Base-by-base conservation (phyloP, 2,329 filamentous ascomycete species). In the Hypoxylon sp. region DNA sequence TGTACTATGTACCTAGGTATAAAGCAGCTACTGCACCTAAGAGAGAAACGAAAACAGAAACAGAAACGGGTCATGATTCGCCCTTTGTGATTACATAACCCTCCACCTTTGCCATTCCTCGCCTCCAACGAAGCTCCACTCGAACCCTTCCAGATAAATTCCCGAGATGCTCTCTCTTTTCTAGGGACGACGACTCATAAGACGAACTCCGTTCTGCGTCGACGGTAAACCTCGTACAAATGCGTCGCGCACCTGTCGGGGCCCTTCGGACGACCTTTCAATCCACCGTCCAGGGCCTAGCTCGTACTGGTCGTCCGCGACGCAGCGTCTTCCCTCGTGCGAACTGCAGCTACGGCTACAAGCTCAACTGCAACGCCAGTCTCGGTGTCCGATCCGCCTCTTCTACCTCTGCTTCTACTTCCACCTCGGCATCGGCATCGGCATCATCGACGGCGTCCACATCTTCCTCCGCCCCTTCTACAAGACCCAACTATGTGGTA, bases 231-330 rank as follows among this genome's bases (percentile, higher is more conserved):
- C 37, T 54, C 45, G 58, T 63, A 65, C 79, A 79, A 79, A 93
- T 93, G 90, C 88, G 88, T 85, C 88, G 88, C 78, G 88, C 84
- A 76, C 84, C 85, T 67, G 77, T 87, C 64, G 84, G 85, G 80
- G 85, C 84, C 70, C 79, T 90, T 74, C 85, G 89, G 79, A 86
- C 87, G 71, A 85, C 85, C 70, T 84, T 85, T 76, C 84, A 88
- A 73, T 83, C 81, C 70, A 82, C 82, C 69, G 82, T 84, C 74
- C 87, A 84, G 71, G 84, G 82, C 73, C 75, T 87, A 64, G 70
- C 80, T 67, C 84, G 83, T 69, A 79, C 76, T 72, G 73, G 70
- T 62, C 77, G 77, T 59, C 67, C 68, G 47, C 68, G 69, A 63
- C 77, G 75, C 74, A 80, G 73, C 65, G 68, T 75, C 60, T 73